These are phyloP conservation scores for thale cress (Arabidopsis thaliana) DNA, from an alignment of 345 rosid genomes.

Conservation along the genomic window DNA sequence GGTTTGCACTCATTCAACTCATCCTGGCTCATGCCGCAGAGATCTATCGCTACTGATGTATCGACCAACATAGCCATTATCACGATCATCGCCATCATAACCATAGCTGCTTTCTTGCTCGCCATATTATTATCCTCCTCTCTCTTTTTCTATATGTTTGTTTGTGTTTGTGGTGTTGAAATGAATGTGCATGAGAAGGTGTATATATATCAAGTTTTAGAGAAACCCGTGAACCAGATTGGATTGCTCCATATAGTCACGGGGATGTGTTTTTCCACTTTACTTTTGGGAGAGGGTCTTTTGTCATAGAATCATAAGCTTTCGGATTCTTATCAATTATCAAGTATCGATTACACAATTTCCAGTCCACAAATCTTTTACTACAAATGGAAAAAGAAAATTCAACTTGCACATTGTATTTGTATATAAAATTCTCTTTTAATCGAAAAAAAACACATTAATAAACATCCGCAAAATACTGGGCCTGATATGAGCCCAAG, in stretches of 20 bases:
- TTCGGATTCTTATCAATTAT: not conserved
- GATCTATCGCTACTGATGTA: conserved; percentile 40
- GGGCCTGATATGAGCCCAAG: not conserved
- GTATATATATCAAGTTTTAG: not conserved
- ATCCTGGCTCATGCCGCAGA: conserved; percentile 58
- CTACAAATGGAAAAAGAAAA: not conserved
- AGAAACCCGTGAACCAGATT: conserved; percentile 30
- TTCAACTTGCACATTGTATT: not conserved
- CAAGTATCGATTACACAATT: not conserved
- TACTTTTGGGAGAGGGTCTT: conserved; percentile 8
- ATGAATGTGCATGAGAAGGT: conserved; percentile 7
- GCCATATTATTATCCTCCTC: conserved; percentile 23
- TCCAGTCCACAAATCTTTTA: not conserved
- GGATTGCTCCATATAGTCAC: not conserved
- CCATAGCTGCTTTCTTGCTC: conserved; percentile 14
- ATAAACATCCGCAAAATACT: too few species aligned
- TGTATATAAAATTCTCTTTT: too few species aligned
- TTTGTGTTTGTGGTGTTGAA: conserved; percentile 21
- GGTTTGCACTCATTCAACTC: conserved; percentile 67
- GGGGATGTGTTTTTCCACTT: not conserved
- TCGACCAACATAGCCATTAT: not conserved
- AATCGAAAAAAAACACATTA: not conserved
- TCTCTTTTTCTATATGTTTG: not conserved
- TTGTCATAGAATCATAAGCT: not conserved
- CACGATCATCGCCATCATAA: not conserved